Percentiles rank a stretch among this genome's conserved stretches.
Conservation (phyloP, 306 rosid genomes). For the Potentilla sterilis region DNA sequence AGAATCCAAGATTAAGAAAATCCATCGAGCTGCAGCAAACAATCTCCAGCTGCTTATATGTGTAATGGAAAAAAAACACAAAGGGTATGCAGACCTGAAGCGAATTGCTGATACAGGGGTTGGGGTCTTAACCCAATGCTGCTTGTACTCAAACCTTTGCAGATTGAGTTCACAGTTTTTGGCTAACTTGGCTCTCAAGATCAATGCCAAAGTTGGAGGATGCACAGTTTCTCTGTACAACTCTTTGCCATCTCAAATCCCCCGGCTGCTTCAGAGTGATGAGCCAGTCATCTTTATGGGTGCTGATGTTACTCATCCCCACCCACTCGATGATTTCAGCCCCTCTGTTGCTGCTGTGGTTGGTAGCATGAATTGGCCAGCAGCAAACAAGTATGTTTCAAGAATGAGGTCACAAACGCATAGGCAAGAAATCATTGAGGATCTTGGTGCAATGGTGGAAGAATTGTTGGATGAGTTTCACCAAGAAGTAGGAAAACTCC, state of each 20-base stretch:
- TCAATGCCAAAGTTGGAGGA: conserved; percentile 96
- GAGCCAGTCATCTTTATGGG: conserved; percentile 95
- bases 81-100: conserved; percentile 88
- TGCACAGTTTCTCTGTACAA: conserved; percentile 91
- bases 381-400: conserved; percentile 89
- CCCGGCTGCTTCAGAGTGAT: conserved; percentile 54
- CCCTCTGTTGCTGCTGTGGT: conserved; percentile 99
- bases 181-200: conserved; percentile 92
- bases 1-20: conserved; percentile 79
- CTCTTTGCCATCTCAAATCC: conserved; percentile 84
- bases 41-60: conserved; percentile 87
- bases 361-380: conserved; percentile 98
- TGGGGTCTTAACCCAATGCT: conserved; percentile 88
- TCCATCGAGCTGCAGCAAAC: conserved; percentile 65
- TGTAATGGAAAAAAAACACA: conserved; percentile 91
- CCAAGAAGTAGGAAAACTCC: conserved; percentile 75
- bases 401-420: conserved; percentile 99
- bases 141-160: conserved; percentile 77
- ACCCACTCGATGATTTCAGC: conserved; percentile 94
- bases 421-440: conserved; percentile 85
- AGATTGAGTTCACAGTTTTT: conserved; percentile 80
- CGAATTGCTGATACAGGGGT: conserved; percentile 90
- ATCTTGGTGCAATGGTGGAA: conserved; percentile 79
- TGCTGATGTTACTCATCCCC: conserved; percentile 98
- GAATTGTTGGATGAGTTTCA: conserved; percentile 79